phyloP scores from a whole-genome alignment of 768 basidiomycete species.

The Tricholoma saponaceum region DNA sequence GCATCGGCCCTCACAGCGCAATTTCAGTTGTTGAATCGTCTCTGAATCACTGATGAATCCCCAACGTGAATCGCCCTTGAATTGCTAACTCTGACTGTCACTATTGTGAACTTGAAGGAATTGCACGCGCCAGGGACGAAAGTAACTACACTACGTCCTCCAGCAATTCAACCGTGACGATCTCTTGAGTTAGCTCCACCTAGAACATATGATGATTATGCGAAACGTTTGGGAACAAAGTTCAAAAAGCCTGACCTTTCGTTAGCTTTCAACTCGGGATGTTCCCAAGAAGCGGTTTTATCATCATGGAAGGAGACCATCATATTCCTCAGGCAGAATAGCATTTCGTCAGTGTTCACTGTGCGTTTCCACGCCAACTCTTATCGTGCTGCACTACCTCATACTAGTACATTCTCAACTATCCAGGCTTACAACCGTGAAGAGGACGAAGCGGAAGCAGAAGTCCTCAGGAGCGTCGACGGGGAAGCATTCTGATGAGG shows the following conservation, averaged over 20 bases:
- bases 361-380: conserved; percentile 20
- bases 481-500: conserved; percentile 26
- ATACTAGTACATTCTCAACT: background rate
- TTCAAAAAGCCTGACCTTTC: conserved; percentile 29
- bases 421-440: conserved; percentile 27
- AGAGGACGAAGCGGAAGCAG: conserved; percentile 25
- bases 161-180: too few relatives aligned
- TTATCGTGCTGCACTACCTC: background rate
- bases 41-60: too few relatives aligned
- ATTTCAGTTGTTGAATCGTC: too few relatives aligned
- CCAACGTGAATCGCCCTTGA: too few relatives aligned
- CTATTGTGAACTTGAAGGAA: too few relatives aligned
- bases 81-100: too few relatives aligned
- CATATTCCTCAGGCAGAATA: conserved; percentile 18
- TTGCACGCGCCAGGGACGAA: conserved; percentile 18
- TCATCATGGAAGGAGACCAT: conserved; percentile 25
- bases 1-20: too few relatives aligned
- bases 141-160: conserved; percentile 20
- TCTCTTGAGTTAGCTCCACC: too few relatives aligned
- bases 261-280: conserved; percentile 32
- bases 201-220: conserved; percentile 29
- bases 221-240: conserved; percentile 7
- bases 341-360: conserved; percentile 29
- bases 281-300: conserved; percentile 16
- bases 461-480: conserved; percentile 18